A percentile compares a stretch with the other conserved stretches of the same genome.
These are phyloP conservation scores for Fusarium virguliforme DNA, from an alignment of 2,329 filamentous ascomycete species.

Conservation along the genomic window DNA sequence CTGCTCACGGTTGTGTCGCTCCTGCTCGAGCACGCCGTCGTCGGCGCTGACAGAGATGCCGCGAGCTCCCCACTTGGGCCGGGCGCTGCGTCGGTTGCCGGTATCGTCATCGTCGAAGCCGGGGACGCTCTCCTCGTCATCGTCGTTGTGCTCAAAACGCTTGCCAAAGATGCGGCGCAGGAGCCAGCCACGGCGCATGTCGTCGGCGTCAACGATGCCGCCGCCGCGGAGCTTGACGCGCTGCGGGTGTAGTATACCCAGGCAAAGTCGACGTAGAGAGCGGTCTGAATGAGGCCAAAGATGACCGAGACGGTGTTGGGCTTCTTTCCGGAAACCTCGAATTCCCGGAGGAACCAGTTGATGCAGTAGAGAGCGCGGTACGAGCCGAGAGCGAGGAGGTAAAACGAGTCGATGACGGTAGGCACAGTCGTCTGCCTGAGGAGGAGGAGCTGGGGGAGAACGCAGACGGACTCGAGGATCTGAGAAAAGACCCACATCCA, in stretches of 20 bases:
- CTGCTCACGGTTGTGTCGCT: conserved; percentile 64
- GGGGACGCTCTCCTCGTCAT: conserved; percentile 74
- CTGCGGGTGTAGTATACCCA: conserved; percentile 98
- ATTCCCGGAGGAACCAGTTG: conserved; percentile 86
- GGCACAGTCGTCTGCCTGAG: conserved; percentile 95
- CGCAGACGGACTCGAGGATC: conserved; percentile 90
- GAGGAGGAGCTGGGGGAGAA: conserved; percentile 91
- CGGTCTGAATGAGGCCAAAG: conserved; percentile 91
- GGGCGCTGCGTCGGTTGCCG: conserved; percentile 51
- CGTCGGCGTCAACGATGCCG: conserved; percentile 90
- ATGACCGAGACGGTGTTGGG: conserved; percentile 83
- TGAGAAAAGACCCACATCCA: conserved; percentile 90
- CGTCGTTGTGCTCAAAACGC: conserved; percentile 65
- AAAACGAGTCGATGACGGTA: conserved; percentile 97
- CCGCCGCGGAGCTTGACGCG: conserved; percentile 92
- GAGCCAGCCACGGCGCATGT: conserved; percentile 88
- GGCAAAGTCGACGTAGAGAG: conserved; percentile 92
- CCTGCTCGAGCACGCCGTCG: conserved; percentile 70
- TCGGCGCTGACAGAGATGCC: conserved; percentile 79
- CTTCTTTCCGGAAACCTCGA: conserved; percentile 71
- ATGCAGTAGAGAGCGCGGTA: conserved; percentile 92
- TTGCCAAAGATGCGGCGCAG: conserved; percentile 83
- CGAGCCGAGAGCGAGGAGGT: conserved; percentile 87
- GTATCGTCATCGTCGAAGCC: conserved; percentile 60
- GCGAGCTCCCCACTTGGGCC: conserved; percentile 74